Evolutionary conservation across 805 yeast species (phyloP).

Genomic region (Kregervanrija pseudodelftensis): DNA sequence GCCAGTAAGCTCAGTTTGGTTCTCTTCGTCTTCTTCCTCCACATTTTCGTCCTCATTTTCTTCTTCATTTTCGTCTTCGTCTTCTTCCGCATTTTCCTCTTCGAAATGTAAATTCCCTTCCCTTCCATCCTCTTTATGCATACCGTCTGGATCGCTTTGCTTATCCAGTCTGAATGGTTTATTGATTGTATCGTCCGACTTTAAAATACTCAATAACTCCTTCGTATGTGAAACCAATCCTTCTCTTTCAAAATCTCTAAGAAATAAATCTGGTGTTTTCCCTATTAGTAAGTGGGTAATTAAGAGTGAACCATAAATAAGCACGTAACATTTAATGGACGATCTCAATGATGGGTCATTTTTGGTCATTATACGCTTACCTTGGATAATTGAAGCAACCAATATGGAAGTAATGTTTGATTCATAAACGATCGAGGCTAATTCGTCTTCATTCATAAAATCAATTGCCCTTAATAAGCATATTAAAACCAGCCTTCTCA

Average conservation of each 20-base stretch:
- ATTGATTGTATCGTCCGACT: slow-evolving; percentile 9
- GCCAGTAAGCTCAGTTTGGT: neutral
- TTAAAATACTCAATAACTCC: slow-evolving; percentile 24
- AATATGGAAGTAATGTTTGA: slow-evolving; percentile 40
- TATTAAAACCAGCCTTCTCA: slow-evolving; percentile 51
- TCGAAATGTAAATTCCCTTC: neutral
- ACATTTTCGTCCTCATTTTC: slow-evolving; percentile 22
- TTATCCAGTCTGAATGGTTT: neutral
- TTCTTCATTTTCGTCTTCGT: slow-evolving; percentile 13
- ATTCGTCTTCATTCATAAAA: slow-evolving; percentile 28
- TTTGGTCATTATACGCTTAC: slow-evolving; percentile 25
- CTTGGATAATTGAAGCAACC: slow-evolving; percentile 57
- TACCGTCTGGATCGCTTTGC: neutral
- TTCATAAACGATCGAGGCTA: slow-evolving; percentile 26
- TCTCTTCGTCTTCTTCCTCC: slow-evolving; percentile 14
- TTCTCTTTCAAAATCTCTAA: slow-evolving; percentile 54
- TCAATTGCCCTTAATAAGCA: slow-evolving; percentile 46
- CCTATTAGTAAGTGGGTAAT: slow-evolving; percentile 38
- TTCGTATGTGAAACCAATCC: slow-evolving; percentile 56
- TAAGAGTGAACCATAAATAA: slow-evolving; percentile 46
- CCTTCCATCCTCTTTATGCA: too few relatives aligned
- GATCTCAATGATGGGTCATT: slow-evolving; percentile 3
- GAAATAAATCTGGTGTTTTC: slow-evolving; percentile 36
- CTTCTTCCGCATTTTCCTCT: slow-evolving; percentile 11
- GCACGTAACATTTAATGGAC: slow-evolving; percentile 28